Percentiles rank a stretch among this genome's conserved stretches.
Conservation (phyloP, 805 yeast species). For the Hanseniaspora jakobsenii region DNA sequence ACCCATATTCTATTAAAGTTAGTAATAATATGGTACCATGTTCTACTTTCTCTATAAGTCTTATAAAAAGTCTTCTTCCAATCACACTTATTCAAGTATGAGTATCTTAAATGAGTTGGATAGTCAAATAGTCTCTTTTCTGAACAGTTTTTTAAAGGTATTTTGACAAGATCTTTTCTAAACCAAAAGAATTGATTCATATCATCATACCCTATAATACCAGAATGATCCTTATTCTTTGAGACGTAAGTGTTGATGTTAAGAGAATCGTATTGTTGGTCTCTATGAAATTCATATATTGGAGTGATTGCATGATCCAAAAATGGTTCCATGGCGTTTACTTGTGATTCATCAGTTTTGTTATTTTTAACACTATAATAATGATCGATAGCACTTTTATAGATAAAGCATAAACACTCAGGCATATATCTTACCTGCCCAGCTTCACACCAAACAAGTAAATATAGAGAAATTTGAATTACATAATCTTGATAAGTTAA, state of each 20-base stretch:
- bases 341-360: slow-evolving; percentile 60
- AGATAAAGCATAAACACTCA: slow-evolving; percentile 73
- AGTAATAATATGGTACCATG: slow-evolving; percentile 61
- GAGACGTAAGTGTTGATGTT: slow-evolving; percentile 45
- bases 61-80: slow-evolving; percentile 64
- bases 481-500: slow-evolving; percentile 46
- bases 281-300: slow-evolving; percentile 50
- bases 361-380: slow-evolving; percentile 44
- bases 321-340: slow-evolving; percentile 40
- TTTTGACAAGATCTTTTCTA: slow-evolving; percentile 48
- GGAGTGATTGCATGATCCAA: slow-evolving; percentile 67
- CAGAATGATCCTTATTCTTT: slow-evolving; percentile 59
- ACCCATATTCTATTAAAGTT: slow-evolving; percentile 74
- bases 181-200: slow-evolving; percentile 84
- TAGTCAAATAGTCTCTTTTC: slow-evolving; percentile 38
- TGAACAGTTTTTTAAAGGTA: slow-evolving; percentile 35
- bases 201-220: slow-evolving; percentile 77
- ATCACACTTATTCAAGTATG: slow-evolving; percentile 38
- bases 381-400: slow-evolving; percentile 70
- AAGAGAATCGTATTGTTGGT: slow-evolving; percentile 48
- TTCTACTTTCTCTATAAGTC: slow-evolving; percentile 61
- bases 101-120: slow-evolving; percentile 45
- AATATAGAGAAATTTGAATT: slow-evolving; percentile 55
- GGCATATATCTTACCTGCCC: slow-evolving; percentile 79
- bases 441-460: slow-evolving; percentile 83